These are phyloP conservation scores for Neolentinus lepideus DNA, from an alignment of 1,284 basidiomycete species.

Conservation along the genomic window DNA sequence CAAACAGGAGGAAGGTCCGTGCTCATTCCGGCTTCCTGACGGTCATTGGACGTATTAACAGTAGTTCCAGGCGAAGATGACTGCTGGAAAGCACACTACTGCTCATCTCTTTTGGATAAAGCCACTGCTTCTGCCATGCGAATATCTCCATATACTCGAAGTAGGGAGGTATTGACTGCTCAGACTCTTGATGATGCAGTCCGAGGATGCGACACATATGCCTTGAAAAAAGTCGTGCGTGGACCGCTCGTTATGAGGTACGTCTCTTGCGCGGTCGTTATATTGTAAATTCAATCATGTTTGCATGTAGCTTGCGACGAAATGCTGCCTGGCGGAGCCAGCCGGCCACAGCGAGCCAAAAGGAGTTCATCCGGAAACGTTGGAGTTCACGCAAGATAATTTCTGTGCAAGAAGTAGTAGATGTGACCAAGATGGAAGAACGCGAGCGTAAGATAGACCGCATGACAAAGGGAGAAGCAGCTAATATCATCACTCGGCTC, in stretches of 20 bases:
- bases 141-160: conserved; percentile 48
- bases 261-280: conserved; percentile 9
- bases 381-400: conserved; percentile 28
- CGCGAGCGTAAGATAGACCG: conserved; percentile 25
- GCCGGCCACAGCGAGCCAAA: conserved; percentile 64
- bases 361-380: conserved; percentile 52
- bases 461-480: conserved; percentile 74
- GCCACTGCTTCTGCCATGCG: conserved; percentile 37
- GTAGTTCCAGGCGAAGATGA: conserved; percentile 17
- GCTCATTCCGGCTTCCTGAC: neutral
- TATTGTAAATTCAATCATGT: neutral
- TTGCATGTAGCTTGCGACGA: conserved; percentile 44
- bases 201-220: conserved; percentile 65
- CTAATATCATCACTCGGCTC: conserved; percentile 68
- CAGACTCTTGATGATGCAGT: conserved; percentile 49
- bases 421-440: conserved; percentile 8
- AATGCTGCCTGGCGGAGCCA: conserved; percentile 68
- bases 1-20: conserved; percentile 31
- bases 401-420: conserved; percentile 1
- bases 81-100: conserved; percentile 42
- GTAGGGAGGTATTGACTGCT: conserved; percentile 47
- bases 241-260: conserved; percentile 43
- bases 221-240: conserved; percentile 41
- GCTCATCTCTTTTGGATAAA: conserved; percentile 42
- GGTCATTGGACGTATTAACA: conserved; percentile 5